phyloP scores from a whole-genome alignment of 1,139 yeast genomes.

The Blastobotrys ciferrii region DNA sequence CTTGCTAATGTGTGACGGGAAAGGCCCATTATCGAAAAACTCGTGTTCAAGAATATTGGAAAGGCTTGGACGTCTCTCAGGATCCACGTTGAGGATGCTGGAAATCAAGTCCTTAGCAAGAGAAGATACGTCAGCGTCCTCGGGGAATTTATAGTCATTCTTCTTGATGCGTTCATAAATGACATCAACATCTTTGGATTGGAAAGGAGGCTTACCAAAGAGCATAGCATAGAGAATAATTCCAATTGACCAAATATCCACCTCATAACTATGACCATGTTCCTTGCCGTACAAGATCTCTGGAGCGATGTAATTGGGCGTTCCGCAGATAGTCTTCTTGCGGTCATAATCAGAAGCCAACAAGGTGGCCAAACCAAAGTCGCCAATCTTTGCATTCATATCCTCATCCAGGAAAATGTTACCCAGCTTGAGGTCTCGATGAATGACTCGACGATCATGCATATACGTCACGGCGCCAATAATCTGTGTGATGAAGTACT shows the following conservation, averaged over 20 bases:
- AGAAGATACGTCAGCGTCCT: slow-evolving; percentile 62
- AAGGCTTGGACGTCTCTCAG: slow-evolving; percentile 75
- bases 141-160: slow-evolving; percentile 80
- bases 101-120: slow-evolving; percentile 72
- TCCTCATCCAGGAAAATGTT: slow-evolving; percentile 89
- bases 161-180: slow-evolving; percentile 88
- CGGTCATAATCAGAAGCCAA: slow-evolving; percentile 68
- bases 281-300: slow-evolving; percentile 88
- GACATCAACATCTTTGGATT: slow-evolving; percentile 89
- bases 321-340: slow-evolving; percentile 93
- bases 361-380: slow-evolving; percentile 92
- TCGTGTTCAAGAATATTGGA: slow-evolving; percentile 76
- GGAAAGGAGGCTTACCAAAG: slow-evolving; percentile 95
- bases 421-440: slow-evolving; percentile 91
- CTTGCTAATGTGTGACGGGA: slow-evolving; percentile 62
- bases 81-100: slow-evolving; percentile 73
- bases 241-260: slow-evolving; percentile 96
- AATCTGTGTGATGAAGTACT: slow-evolving; percentile 86
- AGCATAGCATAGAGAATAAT: slow-evolving; percentile 90
- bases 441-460: slow-evolving; percentile 91
- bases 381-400: slow-evolving; percentile 93
- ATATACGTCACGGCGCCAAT: slow-evolving; percentile 91
- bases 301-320: slow-evolving; percentile 97
- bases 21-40: slow-evolving; percentile 63
- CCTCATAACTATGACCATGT: slow-evolving; percentile 90